A percentile compares a stretch with the other conserved stretches of the same genome.
phyloP scores from a whole-genome alignment of 371 early-diverging fungal species.

The Apophysomyces elegans region DNA sequence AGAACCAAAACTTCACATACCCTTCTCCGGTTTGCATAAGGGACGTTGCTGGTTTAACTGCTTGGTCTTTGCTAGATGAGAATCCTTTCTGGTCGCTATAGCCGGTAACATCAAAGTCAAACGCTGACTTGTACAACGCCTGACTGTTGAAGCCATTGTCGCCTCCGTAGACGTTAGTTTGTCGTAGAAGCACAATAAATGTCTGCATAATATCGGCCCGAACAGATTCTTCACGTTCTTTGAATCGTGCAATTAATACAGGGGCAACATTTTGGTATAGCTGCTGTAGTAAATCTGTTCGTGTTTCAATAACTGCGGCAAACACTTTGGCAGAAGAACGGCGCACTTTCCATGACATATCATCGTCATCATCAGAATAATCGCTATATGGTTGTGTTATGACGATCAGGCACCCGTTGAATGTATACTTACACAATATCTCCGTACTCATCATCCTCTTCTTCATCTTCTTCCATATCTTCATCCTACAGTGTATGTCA shows the following conservation, averaged over 20 bases:
- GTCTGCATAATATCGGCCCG: conserved; percentile 84
- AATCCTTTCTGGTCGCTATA: conserved; percentile 21
- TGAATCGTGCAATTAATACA: conserved; percentile 79
- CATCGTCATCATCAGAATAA: conserved; percentile 79
- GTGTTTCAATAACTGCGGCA: conserved; percentile 74
- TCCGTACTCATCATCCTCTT: conserved; percentile 78
- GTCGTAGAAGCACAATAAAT: conserved; percentile 73
- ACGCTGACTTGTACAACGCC: conserved; percentile 11
- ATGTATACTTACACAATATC: conserved; percentile 54
- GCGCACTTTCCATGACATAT: conserved; percentile 93
- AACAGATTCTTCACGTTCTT: conserved; percentile 92
- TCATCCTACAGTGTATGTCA: conserved; percentile 56
- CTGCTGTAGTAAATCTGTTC: conserved; percentile 67
- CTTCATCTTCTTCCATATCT: conserved; percentile 68
- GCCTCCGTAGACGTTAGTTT: conserved; percentile 66
- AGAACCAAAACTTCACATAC: conserved; percentile 12
- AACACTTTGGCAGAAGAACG: conserved; percentile 84
- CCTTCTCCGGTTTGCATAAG: conserved; percentile 51
- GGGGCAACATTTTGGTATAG: conserved; percentile 74
- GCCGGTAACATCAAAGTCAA: conserved; percentile 30
- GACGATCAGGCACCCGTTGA: not conserved
- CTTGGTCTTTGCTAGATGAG: conserved; percentile 12
- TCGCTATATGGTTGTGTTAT: conserved; percentile 38
- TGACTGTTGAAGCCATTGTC: conserved; percentile 20
- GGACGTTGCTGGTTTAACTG: conserved; percentile 5